Percentiles rank a stretch among this genome's conserved stretches.
These are phyloP conservation scores for Diplocarpon mali DNA, from an alignment of 2,329 filamentous ascomycete species.

Conservation along the genomic window DNA sequence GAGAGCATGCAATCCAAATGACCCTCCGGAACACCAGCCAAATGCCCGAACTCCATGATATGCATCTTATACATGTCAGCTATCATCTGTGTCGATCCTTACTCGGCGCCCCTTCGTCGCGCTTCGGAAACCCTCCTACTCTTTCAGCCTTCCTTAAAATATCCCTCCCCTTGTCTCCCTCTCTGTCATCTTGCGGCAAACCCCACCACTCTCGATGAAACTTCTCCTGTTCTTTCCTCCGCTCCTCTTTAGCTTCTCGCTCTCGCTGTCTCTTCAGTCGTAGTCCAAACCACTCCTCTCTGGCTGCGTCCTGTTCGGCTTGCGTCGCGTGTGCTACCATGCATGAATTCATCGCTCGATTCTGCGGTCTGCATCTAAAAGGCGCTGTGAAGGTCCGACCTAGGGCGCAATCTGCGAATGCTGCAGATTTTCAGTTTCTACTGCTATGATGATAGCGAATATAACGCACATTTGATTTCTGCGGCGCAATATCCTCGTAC, in stretches of 20 bases:
- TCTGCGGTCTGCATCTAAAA: conserved; percentile 71
- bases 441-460: too few relatives aligned
- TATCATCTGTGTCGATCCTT: conserved; percentile 28
- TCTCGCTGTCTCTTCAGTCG: conserved; percentile 59
- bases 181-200: conserved; percentile 44
- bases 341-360: conserved; percentile 83
- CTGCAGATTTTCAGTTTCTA: conserved; percentile 34
- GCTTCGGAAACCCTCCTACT: conserved; percentile 41
- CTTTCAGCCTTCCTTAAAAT: conserved; percentile 44
- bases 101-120: conserved; percentile 27
- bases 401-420: conserved; percentile 82
- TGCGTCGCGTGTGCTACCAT: conserved; percentile 82
- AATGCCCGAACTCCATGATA: conserved; percentile 13
- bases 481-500: conserved; percentile 65
- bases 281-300: conserved; percentile 85
- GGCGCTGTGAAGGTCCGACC: conserved; percentile 79
- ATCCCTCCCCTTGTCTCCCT: conserved; percentile 43
- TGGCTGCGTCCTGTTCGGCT: conserved; percentile 73
- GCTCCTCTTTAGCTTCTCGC: conserved; percentile 50
- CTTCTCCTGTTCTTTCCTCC: conserved; percentile 50
- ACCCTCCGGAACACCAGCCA: conserved; percentile 16
- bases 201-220: conserved; percentile 61
- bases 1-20: conserved; percentile 2
- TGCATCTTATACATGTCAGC: conserved; percentile 2
- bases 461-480: conserved; percentile 59